phyloP scores from a whole-genome alignment of 2,329 filamentous ascomycete genomes.

The Purpureocillium takamizusanense region DNA sequence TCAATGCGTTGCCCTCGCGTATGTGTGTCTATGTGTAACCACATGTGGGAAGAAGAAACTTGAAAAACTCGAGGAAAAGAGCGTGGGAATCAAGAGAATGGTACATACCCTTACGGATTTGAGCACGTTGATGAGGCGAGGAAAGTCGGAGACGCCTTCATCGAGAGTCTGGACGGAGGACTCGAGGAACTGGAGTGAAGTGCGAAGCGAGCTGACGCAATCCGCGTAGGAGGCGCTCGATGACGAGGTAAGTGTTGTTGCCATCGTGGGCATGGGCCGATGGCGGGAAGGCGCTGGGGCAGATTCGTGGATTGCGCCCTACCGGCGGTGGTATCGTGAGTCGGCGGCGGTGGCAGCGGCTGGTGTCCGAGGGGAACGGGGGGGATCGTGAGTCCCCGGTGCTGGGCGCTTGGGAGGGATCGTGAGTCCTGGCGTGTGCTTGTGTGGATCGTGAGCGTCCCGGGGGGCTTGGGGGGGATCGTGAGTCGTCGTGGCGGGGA shows the following conservation, averaged over 20 bases:
- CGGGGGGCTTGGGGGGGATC: no score
- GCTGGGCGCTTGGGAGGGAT: no score
- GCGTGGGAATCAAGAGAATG: background rate
- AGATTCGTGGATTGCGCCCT: no score
- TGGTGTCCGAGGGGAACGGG: background rate
- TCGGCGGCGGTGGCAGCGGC: background rate
- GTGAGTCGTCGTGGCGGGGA: no score
- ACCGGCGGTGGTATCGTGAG: no score
- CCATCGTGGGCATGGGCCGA: background rate
- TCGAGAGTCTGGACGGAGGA: slow-evolving; percentile 50
- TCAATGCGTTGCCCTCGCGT: no score
- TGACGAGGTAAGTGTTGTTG: slow-evolving; percentile 5
- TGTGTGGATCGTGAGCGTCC: no score
- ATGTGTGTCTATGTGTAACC: no score
- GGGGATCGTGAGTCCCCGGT: no score
- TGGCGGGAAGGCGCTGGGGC: no score
- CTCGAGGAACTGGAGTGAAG: slow-evolving; percentile 51
- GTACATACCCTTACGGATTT: slow-evolving; percentile 46
- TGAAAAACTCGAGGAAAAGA: background rate
- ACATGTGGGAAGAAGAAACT: slow-evolving; percentile 2
- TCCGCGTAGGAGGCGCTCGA: slow-evolving; percentile 36
- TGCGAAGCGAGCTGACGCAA: slow-evolving; percentile 51
- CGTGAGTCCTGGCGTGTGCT: no score
- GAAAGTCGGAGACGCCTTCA: slow-evolving; percentile 48
- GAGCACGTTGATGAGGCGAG: slow-evolving; percentile 44